These are phyloP conservation scores for Sordaria brevicollis DNA, from an alignment of 495 filamentous ascomycete genomes.

Conservation along the genomic window DNA sequence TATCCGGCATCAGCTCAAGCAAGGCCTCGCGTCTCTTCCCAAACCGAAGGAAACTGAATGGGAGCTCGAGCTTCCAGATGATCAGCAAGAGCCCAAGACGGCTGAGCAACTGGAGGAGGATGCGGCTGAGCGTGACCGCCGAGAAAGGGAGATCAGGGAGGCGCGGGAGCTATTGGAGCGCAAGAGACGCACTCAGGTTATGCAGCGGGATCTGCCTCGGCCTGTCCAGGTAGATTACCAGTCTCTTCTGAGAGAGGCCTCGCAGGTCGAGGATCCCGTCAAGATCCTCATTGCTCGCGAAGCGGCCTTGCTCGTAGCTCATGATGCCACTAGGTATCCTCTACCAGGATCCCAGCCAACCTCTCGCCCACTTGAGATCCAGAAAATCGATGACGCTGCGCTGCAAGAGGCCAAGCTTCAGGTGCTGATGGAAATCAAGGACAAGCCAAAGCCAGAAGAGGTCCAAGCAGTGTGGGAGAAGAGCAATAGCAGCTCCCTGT, in stretches of 20 bases:
- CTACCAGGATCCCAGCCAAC: conserved; percentile 53
- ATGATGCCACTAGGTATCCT: conserved; percentile 70
- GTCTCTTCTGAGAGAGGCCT: conserved; percentile 51
- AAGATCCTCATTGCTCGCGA: conserved; percentile 59
- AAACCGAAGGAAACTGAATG: conserved; percentile 86
- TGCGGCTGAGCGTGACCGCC: conserved; percentile 67
- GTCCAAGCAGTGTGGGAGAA: conserved; percentile 62
- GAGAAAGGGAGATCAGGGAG: conserved; percentile 56
- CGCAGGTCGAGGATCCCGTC: conserved; percentile 22
- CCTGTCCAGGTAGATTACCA: conserved; percentile 64
- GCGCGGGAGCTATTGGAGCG: conserved; percentile 67
- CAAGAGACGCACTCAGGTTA: conserved; percentile 75
- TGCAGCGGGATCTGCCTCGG: conserved; percentile 75
- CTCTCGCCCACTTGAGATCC: conserved; percentile 48
- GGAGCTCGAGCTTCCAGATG: conserved; percentile 86
- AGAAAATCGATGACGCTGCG: conserved; percentile 57
- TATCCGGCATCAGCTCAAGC: conserved; percentile 56
- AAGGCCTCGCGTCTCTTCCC: conserved; percentile 70
- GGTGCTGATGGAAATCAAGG: conserved; percentile 60
- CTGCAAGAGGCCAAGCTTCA: conserved; percentile 66
- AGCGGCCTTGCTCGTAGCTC: conserved; percentile 64
- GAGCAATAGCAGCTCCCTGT: conserved; percentile 42
- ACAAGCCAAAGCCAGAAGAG: conserved; percentile 44
- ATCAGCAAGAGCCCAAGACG: conserved; percentile 51
- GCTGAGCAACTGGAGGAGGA: conserved; percentile 62